These are phyloP conservation scores for Pseudogymnoascus sp. DNA, from an alignment of 2,329 filamentous ascomycete genomes.

Conservation along the genomic window DNA sequence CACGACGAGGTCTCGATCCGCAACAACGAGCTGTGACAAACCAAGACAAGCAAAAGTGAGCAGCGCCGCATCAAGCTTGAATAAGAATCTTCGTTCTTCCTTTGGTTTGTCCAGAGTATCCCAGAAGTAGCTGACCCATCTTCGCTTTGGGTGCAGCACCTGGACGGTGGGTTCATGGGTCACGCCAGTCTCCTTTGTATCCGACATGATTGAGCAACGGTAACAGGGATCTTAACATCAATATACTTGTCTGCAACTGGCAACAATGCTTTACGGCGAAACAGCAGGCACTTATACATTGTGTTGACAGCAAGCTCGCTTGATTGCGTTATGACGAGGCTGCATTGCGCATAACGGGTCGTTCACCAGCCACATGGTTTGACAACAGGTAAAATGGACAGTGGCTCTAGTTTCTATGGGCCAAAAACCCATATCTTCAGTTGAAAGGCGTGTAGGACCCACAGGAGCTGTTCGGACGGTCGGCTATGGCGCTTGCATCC, in stretches of 20 bases:
- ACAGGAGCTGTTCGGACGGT: background rate
- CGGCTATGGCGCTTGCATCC: background rate
- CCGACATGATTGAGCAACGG: background rate
- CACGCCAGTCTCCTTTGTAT: background rate
- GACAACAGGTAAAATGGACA: background rate
- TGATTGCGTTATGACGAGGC: background rate
- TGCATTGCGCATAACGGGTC: background rate
- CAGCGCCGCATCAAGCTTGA: conserved; percentile 42
- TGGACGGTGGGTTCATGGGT: background rate
- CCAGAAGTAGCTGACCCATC: conserved; percentile 45
- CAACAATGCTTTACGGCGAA: background rate
- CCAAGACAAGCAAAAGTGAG: conserved; percentile 39
- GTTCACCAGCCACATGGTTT: background rate
- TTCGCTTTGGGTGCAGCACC: conserved; percentile 26
- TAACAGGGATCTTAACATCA: background rate
- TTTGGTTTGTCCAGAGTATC: conserved; percentile 45
- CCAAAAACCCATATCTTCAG: background rate
- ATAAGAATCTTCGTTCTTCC: conserved; percentile 41
- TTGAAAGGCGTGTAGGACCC: background rate
- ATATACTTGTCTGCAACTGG: background rate
- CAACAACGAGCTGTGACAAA: conserved; percentile 15
- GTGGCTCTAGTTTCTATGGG: background rate
- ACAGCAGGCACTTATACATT: background rate
- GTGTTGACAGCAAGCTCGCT: background rate
- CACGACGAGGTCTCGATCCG: background rate